Evolutionary conservation across 306 rosid genomes (phyloP).

Genomic region (Trichosanthes cucumerina): DNA sequence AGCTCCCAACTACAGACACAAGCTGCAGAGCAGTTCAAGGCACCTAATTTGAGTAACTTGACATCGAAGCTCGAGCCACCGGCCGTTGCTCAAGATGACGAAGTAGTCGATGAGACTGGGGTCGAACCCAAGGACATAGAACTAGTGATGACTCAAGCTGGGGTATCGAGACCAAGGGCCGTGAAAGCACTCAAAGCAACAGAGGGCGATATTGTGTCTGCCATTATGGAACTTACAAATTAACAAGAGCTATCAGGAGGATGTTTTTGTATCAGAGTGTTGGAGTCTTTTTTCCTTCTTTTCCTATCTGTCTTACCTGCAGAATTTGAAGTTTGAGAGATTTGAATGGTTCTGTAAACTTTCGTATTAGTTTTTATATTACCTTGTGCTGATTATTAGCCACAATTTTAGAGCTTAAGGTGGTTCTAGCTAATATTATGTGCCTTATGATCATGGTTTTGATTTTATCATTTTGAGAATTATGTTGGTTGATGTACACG

Average conservation of each 20-base stretch:
- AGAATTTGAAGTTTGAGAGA: background rate
- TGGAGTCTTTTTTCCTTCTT: background rate
- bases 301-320: background rate
- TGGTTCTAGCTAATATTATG: background rate
- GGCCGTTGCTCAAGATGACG: slow-evolving; percentile 52
- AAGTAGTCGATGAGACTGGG: slow-evolving; percentile 64
- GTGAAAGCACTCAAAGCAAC: slow-evolving; percentile 73
- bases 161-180: slow-evolving; percentile 67
- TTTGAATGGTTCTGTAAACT: background rate
- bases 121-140: slow-evolving; percentile 84
- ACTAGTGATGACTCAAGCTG: slow-evolving; percentile 91
- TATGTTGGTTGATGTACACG: too few relatives aligned
- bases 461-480: background rate
- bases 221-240: slow-evolving; percentile 83
- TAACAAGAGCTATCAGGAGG: slow-evolving; percentile 17
- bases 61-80: slow-evolving; percentile 61
- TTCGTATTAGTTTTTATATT: background rate
- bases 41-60: slow-evolving; percentile 52
- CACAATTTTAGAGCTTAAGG: background rate
- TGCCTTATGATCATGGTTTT: background rate
- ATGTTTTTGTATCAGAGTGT: background rate
- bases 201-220: slow-evolving; percentile 71
- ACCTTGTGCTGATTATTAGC: background rate
- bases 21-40: slow-evolving; percentile 95
- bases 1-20: slow-evolving; percentile 80